Percentiles rank a stretch among this genome's conserved stretches.
Conservation (phyloP, 2,329 filamentous ascomycete genomes). For the Aureobasidium lini region DNA sequence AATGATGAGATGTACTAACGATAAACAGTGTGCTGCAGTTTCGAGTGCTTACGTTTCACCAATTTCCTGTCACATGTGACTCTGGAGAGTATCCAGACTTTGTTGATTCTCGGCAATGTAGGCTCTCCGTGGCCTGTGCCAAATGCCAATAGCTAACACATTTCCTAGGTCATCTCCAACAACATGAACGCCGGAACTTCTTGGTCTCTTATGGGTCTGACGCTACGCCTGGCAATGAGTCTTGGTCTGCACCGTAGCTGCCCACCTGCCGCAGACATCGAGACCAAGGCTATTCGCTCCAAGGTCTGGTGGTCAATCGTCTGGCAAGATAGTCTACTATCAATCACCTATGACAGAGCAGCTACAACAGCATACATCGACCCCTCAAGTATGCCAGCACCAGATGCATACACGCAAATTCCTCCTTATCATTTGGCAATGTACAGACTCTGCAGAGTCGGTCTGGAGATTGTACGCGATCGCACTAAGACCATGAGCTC, state of each 20-base stretch:
- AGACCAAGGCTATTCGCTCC: constrained; percentile 33
- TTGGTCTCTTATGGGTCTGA: constrained; percentile 54
- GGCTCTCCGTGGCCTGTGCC: background rate
- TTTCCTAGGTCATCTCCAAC: constrained; percentile 42
- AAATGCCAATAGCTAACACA: background rate
- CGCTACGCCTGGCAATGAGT: constrained; percentile 52
- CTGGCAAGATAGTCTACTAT: constrained; percentile 58
- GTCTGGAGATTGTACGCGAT: constrained; percentile 53
- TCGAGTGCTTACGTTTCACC: constrained; percentile 56
- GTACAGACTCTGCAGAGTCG: constrained; percentile 49
- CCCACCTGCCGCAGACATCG: constrained; percentile 43
- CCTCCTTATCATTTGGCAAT: constrained; percentile 52
- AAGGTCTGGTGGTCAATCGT: constrained; percentile 52
- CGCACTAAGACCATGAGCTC: constrained; percentile 48
- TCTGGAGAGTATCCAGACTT: constrained; percentile 54
- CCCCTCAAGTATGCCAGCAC: constrained; percentile 37
- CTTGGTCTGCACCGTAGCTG: constrained; percentile 54
- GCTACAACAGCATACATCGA: constrained; percentile 49
- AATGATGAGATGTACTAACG: constrained; percentile 22
- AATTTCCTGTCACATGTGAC: constrained; percentile 57
- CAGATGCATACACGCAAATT: constrained; percentile 28
- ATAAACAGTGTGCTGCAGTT: constrained; percentile 51
- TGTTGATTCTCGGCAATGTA: constrained; percentile 54
- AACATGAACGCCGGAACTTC: constrained; percentile 59
- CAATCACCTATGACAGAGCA: constrained; percentile 54